Base-by-base conservation (phyloP, 2,329 filamentous ascomycete species). In the Ceratocystis alfenasii region DNA sequence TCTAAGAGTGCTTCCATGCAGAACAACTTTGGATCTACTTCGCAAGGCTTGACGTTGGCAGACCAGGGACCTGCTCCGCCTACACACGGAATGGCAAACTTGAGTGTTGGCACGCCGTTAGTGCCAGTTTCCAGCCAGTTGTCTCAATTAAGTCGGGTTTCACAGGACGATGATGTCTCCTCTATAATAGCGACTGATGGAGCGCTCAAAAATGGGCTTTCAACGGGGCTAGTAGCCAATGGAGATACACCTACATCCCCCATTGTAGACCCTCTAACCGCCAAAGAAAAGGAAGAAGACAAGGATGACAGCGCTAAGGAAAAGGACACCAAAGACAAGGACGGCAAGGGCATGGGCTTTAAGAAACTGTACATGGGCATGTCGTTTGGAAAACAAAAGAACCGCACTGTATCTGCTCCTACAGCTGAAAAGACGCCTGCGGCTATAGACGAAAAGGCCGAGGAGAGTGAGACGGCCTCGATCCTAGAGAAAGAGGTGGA, bases 331-430 rank as follows among this genome's bases (percentile, higher is more conserved):
- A 86, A 80, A 65, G 76, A 79, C 12, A 88, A 89, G 70, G 77
- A 79, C 1, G 77, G 78, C 3, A 77, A 79, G 65, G 86, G 82
- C 1, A 78, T 90, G 5, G 95, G 95, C 73, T 85, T 88, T 55
- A 94, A 92, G 77, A 94, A 93, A 76, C 92, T 95, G 74, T 85
- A 88, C 61, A 87, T 89, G 83, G 82, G 80, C 68, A 71, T 71
- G 68, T 85, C 87, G 0, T 91, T 93, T 72, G 86, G 87, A 70
- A 87, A 87, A 71, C 96, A 95, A 78, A 96, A 95, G 75, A 85
- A 85, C 12, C 83, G 90, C 17, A 87, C 86, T 1, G 78, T 81
- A 3, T 72, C 74, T 4, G 83, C 83, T 0, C 83, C 82, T 30
- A 82, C 82, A 5, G 83, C 87, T 2, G 84, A 88, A 68, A 95